A percentile compares a stretch with the other conserved stretches of the same genome.
phyloP scores from a whole-genome alignment of 2,329 filamentous ascomycete species.

The Aureobasidium leucospermi region DNA sequence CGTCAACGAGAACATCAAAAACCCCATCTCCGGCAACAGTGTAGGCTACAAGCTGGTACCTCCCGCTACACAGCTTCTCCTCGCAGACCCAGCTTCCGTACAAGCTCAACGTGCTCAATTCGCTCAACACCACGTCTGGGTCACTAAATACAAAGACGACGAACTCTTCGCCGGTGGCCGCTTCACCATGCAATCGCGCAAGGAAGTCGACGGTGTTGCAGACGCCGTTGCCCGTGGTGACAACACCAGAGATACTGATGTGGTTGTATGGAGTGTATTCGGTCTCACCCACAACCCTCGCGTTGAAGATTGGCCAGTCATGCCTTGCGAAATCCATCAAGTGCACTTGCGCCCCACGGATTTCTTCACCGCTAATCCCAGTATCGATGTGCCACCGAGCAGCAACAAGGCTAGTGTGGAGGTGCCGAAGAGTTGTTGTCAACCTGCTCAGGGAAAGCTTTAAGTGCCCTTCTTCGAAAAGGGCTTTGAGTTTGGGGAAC shows the following conservation, averaged over 20 bases:
- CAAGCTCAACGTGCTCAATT: constrained; percentile 42
- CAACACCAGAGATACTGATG: constrained; percentile 36
- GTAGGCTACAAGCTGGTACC: constrained; percentile 44
- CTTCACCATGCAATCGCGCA: constrained; percentile 37
- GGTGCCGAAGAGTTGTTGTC: constrained; percentile 6
- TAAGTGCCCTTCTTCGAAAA: neutral
- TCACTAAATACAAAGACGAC: constrained; percentile 46
- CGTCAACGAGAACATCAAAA: constrained; percentile 40
- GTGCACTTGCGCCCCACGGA: constrained; percentile 44
- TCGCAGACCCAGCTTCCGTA: constrained; percentile 39
- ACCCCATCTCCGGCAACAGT: constrained; percentile 37
- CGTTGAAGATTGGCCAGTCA: constrained; percentile 46
- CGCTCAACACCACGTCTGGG: constrained; percentile 46
- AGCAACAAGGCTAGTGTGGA: constrained; percentile 11
- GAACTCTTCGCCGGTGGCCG: constrained; percentile 45
- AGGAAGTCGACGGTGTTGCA: constrained; percentile 37
- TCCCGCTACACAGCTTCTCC: constrained; percentile 42
- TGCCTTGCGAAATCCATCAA: constrained; percentile 43
- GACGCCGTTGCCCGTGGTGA: constrained; percentile 39
- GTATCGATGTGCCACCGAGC: constrained; percentile 44
- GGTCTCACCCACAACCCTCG: constrained; percentile 46
- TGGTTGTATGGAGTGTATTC: constrained; percentile 46
- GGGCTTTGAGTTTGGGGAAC: neutral
- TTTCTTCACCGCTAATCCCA: constrained; percentile 48
- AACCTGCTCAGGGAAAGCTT: constrained; percentile 6